Conservation (phyloP, 139 green algal genomes). For the Penium margaritaceum region DNA sequence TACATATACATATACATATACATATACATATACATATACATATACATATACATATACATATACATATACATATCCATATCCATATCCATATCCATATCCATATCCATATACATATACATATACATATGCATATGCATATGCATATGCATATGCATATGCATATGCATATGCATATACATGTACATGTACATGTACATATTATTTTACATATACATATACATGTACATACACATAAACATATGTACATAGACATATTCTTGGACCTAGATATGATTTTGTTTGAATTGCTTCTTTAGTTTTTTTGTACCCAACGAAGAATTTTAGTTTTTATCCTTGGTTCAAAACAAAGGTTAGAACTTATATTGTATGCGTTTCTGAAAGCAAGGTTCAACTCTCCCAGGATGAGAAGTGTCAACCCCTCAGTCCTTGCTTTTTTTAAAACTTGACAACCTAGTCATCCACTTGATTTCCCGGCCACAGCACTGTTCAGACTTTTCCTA, state of each 20-base stretch:
- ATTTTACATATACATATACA: too few species aligned
- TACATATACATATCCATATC: conserved; percentile 4
- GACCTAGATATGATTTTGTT: too few species aligned
- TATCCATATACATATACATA: conserved; percentile 11
- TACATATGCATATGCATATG: conserved; percentile 4
- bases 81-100: not conserved
- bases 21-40: not conserved
- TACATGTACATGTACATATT: not conserved
- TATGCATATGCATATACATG: not conserved
- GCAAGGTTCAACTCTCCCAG: too few species aligned
- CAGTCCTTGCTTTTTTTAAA: not conserved
- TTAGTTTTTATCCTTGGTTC: too few species aligned
- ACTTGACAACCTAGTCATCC: not conserved
- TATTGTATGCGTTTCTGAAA: too few species aligned
- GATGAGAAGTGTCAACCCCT: not conserved
- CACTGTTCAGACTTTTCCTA: not conserved
- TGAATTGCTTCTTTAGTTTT: too few species aligned
- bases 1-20: not conserved
- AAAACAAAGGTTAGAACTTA: too few species aligned
- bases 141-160: not conserved
- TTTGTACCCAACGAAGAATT: too few species aligned
- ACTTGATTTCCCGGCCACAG: not conserved
- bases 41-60: conserved; percentile 15
- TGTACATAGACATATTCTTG: too few species aligned
- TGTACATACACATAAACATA: not conserved